phyloP scores from a whole-genome alignment of 768 basidiomycete species.

The Trametes cingulata region DNA sequence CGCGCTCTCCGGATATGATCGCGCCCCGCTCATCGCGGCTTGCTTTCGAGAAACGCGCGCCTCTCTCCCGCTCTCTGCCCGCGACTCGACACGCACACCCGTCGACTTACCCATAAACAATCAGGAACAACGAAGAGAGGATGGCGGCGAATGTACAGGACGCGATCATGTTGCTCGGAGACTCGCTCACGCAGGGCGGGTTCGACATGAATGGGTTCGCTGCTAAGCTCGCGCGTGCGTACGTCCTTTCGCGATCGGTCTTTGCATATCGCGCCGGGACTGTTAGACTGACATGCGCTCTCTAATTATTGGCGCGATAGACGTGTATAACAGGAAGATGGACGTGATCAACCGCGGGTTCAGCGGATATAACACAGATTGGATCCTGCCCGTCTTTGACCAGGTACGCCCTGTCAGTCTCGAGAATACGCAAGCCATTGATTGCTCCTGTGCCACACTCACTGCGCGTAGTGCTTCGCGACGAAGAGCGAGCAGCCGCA shows the following conservation, averaged over 20 bases:
- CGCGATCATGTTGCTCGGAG: constrained; percentile 74
- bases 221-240: constrained; percentile 65
- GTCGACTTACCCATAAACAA: too few relatives aligned
- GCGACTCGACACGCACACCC: too few relatives aligned
- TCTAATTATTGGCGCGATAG: constrained; percentile 37
- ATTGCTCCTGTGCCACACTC: too few relatives aligned
- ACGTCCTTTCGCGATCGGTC: background rate
- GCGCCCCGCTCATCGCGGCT: background rate
- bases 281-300: background rate
- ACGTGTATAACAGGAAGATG: constrained; percentile 74
- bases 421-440: background rate
- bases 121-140: too few relatives aligned
- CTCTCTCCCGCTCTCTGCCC: too few relatives aligned
- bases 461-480: constrained; percentile 72
- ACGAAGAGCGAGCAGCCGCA: constrained; percentile 46
- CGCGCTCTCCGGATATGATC: background rate
- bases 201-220: constrained; percentile 67
- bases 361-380: constrained; percentile 84
- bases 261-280: background rate
- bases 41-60: too few relatives aligned
- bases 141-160: constrained; percentile 67
- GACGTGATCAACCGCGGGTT: constrained; percentile 88
- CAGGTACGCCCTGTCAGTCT: constrained; percentile 45
- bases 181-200: constrained; percentile 74
- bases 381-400: constrained; percentile 79